Conservation (phyloP, 31 red algal genomes). For the Endocladia muricata region DNA sequence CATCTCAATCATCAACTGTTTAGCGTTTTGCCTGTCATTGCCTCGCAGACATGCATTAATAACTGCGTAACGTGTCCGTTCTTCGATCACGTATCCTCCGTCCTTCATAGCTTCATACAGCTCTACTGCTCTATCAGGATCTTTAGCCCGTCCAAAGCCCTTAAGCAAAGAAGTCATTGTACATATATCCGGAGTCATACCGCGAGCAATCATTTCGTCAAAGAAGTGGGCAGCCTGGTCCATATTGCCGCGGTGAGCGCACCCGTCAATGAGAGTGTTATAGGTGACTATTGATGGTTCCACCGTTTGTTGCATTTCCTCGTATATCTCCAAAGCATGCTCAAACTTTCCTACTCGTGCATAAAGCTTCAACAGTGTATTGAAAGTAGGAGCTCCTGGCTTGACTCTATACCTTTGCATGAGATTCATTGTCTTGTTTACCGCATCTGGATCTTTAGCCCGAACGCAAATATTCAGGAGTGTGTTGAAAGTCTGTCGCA, state of each 20-base stretch:
- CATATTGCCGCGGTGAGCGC: constrained; percentile 79
- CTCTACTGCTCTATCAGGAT: constrained; percentile 65
- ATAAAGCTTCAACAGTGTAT: constrained; percentile 68
- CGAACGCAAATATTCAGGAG: constrained; percentile 64
- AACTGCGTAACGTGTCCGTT: constrained; percentile 69
- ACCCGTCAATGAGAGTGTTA: constrained; percentile 81
- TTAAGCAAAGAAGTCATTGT: constrained; percentile 74
- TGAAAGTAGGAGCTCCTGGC: constrained; percentile 73
- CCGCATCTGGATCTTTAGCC: constrained; percentile 45
- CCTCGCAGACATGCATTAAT: constrained; percentile 79
- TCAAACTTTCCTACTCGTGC: constrained; percentile 58
- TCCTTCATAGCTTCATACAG: constrained; percentile 69
- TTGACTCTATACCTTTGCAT: constrained; percentile 64
- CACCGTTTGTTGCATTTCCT: constrained; percentile 73
- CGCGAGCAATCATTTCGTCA: constrained; percentile 64
- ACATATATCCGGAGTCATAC: constrained; percentile 61
- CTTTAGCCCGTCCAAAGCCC: constrained; percentile 67
- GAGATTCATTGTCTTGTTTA: constrained; percentile 52
- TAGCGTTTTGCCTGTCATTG: constrained; percentile 44
- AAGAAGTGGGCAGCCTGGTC: constrained; percentile 63
- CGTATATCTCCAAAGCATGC: constrained; percentile 54
- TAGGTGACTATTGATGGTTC: constrained; percentile 78
- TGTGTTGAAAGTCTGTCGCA: constrained; percentile 57
- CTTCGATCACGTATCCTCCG: constrained; percentile 68
- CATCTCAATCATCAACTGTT: constrained; percentile 47